These are phyloP conservation scores for Crucibulum parvulum DNA, from an alignment of 1,284 basidiomycete genomes.

Conservation along the genomic window DNA sequence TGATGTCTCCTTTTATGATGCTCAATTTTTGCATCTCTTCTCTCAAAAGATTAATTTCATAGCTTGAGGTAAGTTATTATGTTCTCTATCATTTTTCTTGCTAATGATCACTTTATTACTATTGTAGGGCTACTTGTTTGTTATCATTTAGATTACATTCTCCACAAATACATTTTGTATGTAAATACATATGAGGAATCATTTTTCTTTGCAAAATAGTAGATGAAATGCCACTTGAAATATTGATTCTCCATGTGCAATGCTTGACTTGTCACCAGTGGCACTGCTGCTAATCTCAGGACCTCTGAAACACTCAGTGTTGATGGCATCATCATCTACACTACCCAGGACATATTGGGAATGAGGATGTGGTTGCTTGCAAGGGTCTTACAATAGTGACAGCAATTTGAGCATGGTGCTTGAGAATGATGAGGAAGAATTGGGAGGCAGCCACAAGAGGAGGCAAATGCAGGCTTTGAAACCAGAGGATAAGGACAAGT, in stretches of 20 bases:
- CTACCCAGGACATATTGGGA: constrained; percentile 45
- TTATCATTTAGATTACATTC: too few relatives aligned
- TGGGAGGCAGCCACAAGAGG: constrained; percentile 34
- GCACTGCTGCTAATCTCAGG: constrained; percentile 24
- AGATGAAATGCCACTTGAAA: too few relatives aligned
- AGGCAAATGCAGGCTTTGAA: constrained; percentile 30
- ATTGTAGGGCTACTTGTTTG: too few relatives aligned
- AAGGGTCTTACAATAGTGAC: constrained; percentile 35
- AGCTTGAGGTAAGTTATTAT: too few relatives aligned
- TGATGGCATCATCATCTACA: constrained; percentile 42
- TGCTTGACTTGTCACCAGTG: constrained; percentile 42
- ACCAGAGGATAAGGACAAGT: constrained; percentile 21
- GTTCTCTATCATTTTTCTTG: too few relatives aligned
- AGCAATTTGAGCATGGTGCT: constrained; percentile 21
- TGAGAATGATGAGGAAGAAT: constrained; percentile 28
- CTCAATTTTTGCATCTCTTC: too few relatives aligned
- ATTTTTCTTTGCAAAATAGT: too few relatives aligned
- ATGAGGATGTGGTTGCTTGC: constrained; percentile 31
- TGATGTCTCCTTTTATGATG: too few relatives aligned
- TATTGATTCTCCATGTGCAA: background rate
- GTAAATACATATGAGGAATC: too few relatives aligned
- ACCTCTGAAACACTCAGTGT: constrained; percentile 46
- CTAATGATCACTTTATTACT: too few relatives aligned
- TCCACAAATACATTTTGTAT: too few relatives aligned
- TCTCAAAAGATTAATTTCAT: too few relatives aligned